Percentiles rank a stretch among this genome's conserved stretches.
phyloP scores from a whole-genome alignment of 768 basidiomycete species.

The Serendipita indica region DNA sequence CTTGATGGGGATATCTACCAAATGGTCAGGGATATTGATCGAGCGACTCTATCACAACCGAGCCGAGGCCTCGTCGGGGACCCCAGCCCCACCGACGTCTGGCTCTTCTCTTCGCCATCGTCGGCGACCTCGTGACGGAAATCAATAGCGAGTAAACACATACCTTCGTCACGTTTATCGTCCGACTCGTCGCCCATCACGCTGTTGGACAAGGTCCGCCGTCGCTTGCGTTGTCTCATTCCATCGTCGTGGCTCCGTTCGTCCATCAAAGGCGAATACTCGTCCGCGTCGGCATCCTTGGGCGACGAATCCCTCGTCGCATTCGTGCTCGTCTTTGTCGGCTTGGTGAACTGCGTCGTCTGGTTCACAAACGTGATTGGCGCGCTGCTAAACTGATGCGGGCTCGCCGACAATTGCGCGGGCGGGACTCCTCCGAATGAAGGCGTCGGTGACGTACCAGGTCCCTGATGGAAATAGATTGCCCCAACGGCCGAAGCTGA shows the following conservation, averaged over 20 bases:
- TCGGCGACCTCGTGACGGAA: too few relatives aligned
- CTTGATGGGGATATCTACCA: conserved; percentile 38
- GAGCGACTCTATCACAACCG: not conserved
- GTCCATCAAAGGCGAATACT: not conserved
- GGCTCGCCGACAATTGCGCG: not conserved
- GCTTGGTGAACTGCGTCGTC: not conserved
- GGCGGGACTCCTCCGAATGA: too few relatives aligned
- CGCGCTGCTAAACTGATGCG: conserved; percentile 5
- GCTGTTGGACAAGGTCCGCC: not conserved
- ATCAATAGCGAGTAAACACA: not conserved
- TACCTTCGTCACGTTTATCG: not conserved
- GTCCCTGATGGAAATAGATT: not conserved
- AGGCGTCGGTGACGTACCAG: not conserved
- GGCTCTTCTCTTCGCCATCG: too few relatives aligned
- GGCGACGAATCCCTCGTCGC: not conserved
- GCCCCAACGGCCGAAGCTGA: too few relatives aligned
- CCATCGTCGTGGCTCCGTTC: not conserved
- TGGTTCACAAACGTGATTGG: conserved; percentile 9
- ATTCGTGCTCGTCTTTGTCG: not conserved
- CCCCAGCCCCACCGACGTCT: too few relatives aligned
- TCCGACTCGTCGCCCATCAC: not conserved
- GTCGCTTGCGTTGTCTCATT: not conserved
- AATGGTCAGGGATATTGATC: conserved; percentile 1
- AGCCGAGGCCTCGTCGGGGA: not conserved
- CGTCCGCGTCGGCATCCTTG: not conserved